Percentiles rank a stretch among this genome's conserved stretches.
Evolutionary conservation across 208 protist genomes (phyloP).

Genomic region (Trypanosoma scelopori): DNA sequence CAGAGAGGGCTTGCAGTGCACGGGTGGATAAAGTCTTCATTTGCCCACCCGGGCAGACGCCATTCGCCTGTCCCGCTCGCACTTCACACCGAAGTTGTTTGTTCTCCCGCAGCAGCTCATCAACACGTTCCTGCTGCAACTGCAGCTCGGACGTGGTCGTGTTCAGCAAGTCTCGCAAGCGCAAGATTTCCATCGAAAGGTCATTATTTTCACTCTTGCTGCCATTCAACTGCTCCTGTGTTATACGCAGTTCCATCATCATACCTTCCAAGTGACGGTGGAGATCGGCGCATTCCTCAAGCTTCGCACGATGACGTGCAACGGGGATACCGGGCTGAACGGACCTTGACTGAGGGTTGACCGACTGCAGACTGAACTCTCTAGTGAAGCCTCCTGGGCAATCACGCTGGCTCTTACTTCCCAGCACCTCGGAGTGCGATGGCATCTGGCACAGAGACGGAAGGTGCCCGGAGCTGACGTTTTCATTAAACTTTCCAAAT

Average conservation of each 20-base stretch:
- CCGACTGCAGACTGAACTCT: no score
- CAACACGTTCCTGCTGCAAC: conserved; percentile 20
- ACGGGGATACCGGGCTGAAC: conserved; percentile 21
- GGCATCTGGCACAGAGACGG: background rate
- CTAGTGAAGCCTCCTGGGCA: background rate
- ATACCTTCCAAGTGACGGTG: conserved; percentile 24
- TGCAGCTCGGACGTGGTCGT: conserved; percentile 31
- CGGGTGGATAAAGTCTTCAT: background rate
- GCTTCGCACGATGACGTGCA: conserved; percentile 24
- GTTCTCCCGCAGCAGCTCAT: conserved; percentile 33
- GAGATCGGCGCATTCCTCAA: conserved; percentile 37
- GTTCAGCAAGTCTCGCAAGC: conserved; percentile 30
- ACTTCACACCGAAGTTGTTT: conserved; percentile 19
- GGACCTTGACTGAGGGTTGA: background rate
- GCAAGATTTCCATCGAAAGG: conserved; percentile 23
- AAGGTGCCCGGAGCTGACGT: background rate
- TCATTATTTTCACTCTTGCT: conserved; percentile 5
- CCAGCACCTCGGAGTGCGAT: no score
- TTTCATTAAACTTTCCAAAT: background rate
- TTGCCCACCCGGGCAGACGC: background rate
- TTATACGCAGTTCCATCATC: conserved; percentile 14
- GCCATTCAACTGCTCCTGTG: conserved; percentile 18
- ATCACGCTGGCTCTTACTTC: background rate
- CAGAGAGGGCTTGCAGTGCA: background rate
- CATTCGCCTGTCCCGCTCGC: background rate